Evolutionary conservation across 192 early-diverging fungal species (phyloP).

Genomic region (Backusella macrospora): DNA sequence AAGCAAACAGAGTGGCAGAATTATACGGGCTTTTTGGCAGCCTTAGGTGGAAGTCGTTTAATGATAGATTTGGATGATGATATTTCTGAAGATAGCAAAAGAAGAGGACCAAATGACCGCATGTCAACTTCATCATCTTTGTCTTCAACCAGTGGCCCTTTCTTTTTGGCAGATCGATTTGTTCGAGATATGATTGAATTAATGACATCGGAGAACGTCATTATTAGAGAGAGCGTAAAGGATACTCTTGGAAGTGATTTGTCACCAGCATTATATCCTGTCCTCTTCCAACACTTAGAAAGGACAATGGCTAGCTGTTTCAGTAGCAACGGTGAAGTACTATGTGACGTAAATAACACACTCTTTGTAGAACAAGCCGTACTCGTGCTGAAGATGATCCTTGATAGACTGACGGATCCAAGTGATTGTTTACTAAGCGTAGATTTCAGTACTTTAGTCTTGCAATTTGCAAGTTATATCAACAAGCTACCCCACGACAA

Average conservation of each 20-base stretch:
- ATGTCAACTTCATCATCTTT: neutral
- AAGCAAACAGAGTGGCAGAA: conserved; percentile 76
- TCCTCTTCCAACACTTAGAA: conserved; percentile 60
- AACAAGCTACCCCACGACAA: conserved; percentile 54
- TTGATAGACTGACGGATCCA: conserved; percentile 62
- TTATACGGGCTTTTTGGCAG: conserved; percentile 78
- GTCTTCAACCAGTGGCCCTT: neutral
- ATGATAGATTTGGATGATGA: conserved; percentile 10
- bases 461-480: conserved; percentile 66
- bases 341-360: conserved; percentile 53
- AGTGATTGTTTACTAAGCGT: conserved; percentile 54
- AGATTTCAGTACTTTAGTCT: conserved; percentile 65
- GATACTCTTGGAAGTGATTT: conserved; percentile 78
- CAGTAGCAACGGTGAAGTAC: conserved; percentile 55
- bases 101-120: neutral
- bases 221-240: conserved; percentile 74
- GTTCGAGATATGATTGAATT: conserved; percentile 72
- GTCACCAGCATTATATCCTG: conserved; percentile 61
- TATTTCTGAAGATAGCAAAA: neutral
- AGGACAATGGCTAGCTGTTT: conserved; percentile 62
- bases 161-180: conserved; percentile 64
- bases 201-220: conserved; percentile 70
- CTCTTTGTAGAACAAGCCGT: conserved; percentile 73
- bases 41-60: conserved; percentile 67
- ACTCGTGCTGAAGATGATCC: conserved; percentile 63